Evolutionary conservation across 805 yeast genomes (phyloP), one percentile per base, ranked within the genome.

Genomic region (Spathaspora sp.): DNA sequence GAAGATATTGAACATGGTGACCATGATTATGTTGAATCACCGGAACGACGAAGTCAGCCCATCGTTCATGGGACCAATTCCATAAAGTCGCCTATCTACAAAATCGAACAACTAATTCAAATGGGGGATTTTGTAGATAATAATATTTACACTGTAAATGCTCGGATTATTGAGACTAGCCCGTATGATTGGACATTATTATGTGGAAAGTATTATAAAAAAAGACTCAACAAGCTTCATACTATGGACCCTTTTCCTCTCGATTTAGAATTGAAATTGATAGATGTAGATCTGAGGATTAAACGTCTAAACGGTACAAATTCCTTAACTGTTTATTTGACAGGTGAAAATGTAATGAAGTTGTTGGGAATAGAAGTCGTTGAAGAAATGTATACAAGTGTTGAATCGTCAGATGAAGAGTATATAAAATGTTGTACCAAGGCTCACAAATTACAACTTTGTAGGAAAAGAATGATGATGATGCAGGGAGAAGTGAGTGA

Each of bases 181-280:
- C 49, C 49, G 5, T 10, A 28, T 12, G 47, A 47, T 47, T 47
- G 49, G 49, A 38, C 49, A 12, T 42, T 47, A 29, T 17, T 47
- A 26, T 47, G 49, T 17, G 49, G 45, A 7, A 47, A 47, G 19
- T 14, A 18, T 14, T 35, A 29, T 23, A 28, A 5, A 40, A 11
- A 6, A 17, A 26, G 19, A 18, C 7, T 6, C 5, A 47, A 47
- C 10, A 42, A 39, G 17, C 38, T 35, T 5, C 8, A 9, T 6
- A 26, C 38, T 14, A n/a, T 39, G 45, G 49, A 47, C n/a, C 47
- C 47, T 3, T 23, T 47, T 12, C 17, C 26, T 2, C 49, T 20
- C 19, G 49, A 23, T 12, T 14, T 47, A 26, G 49, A 47, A 42
- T 38, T 47, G 44, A 31, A 17, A 6, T 40, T 47, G 16, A 14